phyloP scores from a whole-genome alignment of 805 yeast genomes.

The Lachancea dasiensis region DNA sequence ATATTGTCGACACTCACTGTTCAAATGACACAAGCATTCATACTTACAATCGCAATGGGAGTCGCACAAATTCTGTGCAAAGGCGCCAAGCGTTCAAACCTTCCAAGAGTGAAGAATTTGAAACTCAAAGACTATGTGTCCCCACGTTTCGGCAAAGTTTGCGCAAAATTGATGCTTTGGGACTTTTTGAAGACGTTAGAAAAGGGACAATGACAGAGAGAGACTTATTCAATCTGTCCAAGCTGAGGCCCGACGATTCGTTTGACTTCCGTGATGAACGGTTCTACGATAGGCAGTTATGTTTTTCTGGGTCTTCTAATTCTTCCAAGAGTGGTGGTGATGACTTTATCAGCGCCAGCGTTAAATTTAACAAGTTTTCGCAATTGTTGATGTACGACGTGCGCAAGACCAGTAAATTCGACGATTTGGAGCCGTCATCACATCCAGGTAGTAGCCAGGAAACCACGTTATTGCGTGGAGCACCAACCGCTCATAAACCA shows the following conservation, averaged over 20 bases:
- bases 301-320: not conserved
- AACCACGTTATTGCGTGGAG: too few relatives aligned
- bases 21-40: not conserved
- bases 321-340: not conserved
- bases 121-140: slow-evolving; percentile 20
- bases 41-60: not conserved
- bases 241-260: slow-evolving; percentile 5
- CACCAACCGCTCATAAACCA: slow-evolving; percentile 20
- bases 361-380: slow-evolving; percentile 28
- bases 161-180: slow-evolving; percentile 13
- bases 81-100: slow-evolving; percentile 2
- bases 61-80: slow-evolving; percentile 2
- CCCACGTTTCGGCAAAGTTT: slow-evolving; percentile 38
- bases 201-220: slow-evolving; percentile 17
- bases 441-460: not conserved
- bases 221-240: slow-evolving; percentile 12
- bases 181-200: slow-evolving; percentile 16
- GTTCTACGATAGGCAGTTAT: slow-evolving; percentile 16
- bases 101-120: slow-evolving; percentile 3
- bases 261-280: slow-evolving; percentile 13
- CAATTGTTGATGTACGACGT: slow-evolving; percentile 26
- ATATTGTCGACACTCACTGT: not conserved
- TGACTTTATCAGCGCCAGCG: slow-evolving; percentile 5
- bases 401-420: slow-evolving; percentile 12
- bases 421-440: not conserved